Base-by-base conservation (phyloP, 208 protist species). In the Leishmania guyanensis region DNA sequence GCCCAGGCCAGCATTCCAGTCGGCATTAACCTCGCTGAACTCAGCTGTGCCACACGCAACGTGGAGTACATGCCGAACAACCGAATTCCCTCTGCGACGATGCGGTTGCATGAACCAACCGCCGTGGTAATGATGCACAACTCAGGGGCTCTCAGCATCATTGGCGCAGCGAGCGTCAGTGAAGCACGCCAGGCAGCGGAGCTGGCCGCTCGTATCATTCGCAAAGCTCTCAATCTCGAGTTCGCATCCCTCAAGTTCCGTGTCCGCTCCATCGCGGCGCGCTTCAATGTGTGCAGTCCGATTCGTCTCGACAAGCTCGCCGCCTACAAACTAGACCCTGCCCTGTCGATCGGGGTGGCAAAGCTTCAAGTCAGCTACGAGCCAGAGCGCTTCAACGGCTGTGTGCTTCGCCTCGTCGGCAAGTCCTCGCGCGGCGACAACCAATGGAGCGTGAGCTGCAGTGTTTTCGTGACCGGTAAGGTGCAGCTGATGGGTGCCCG, bases 401-500 rank as follows among this genome's bases (percentile, higher is more conserved):
- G 93, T 66, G 83, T 93, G 12, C 71, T 97, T 26, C 89, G 91
- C 33, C 86, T 97, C 2, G 50, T 87, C 3, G 93, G 94, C 22
- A 91, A 85, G 70, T 91, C 91, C 5, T 39, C 62, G 20, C 73
- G 79, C 9, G 72, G 72, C 0, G 77, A 86, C 39, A 97, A 97
- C 66, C 69, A 81, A 54, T 97, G 94, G 93, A 85, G 86, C 6
- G 91, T 95, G 5, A 95, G 82, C 64, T 94, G 89, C 76, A 89
- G 80, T 14, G 92, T 97, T 62, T 96, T 93, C 82, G 94, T 96
- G 46, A 97, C 90, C 58, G 94, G 94, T 0, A 97, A 97, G 75
- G 85, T 97, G 33, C 94, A 82, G 66, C 79, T 97, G 76, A 78
- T 97, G 60, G 94, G 94, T 0, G 92, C 93, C 14, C 91, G 94